A percentile compares a stretch with the other conserved stretches of the same genome.
Conservation (phyloP, 352 stramenopile genomes). For the Phytopythium mirpurense region DNA sequence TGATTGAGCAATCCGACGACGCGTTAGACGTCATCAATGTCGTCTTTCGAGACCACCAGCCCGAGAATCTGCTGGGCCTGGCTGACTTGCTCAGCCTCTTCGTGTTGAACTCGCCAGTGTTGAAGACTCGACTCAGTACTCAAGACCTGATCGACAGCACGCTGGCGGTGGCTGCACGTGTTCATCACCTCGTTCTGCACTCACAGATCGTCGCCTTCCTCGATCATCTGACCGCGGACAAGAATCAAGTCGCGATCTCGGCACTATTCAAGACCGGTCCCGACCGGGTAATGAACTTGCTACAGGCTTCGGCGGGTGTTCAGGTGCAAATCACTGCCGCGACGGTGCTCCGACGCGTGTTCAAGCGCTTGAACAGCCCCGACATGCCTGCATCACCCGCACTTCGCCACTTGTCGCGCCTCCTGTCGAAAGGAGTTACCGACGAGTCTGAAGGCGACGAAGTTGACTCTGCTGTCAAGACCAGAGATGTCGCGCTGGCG, state of each 20-base stretch:
- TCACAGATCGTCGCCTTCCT: conserved; percentile 46
- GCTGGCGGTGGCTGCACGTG: conserved; percentile 26
- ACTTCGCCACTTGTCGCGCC: conserved; percentile 39
- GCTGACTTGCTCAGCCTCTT: conserved; percentile 37
- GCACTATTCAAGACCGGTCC: conserved; percentile 40
- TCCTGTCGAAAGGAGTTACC: conserved; percentile 13
- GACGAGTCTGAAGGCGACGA: background rate
- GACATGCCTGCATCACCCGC: conserved; percentile 33
- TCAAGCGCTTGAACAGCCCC: conserved; percentile 42
- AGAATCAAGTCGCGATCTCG: conserved; percentile 37
- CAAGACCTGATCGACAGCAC: conserved; percentile 24
- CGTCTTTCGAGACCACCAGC: conserved; percentile 39
- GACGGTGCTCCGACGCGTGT: conserved; percentile 44
- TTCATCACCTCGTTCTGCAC: conserved; percentile 31
- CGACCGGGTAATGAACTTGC: conserved; percentile 50
- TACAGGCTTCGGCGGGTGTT: conserved; percentile 28
- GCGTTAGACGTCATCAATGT: conserved; percentile 20
- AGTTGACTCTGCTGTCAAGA: background rate
- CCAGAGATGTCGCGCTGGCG: conserved; percentile 17
- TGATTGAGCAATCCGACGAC: conserved; percentile 21
- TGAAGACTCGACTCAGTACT: conserved; percentile 31
- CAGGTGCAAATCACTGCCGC: conserved; percentile 24
- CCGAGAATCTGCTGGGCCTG: conserved; percentile 34
- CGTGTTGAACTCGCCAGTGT: conserved; percentile 16
- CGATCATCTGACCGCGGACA: conserved; percentile 34